These are phyloP conservation scores for Chaetomiaceae sp. DNA, from an alignment of 2,329 filamentous ascomycete species.

Conservation along the genomic window DNA sequence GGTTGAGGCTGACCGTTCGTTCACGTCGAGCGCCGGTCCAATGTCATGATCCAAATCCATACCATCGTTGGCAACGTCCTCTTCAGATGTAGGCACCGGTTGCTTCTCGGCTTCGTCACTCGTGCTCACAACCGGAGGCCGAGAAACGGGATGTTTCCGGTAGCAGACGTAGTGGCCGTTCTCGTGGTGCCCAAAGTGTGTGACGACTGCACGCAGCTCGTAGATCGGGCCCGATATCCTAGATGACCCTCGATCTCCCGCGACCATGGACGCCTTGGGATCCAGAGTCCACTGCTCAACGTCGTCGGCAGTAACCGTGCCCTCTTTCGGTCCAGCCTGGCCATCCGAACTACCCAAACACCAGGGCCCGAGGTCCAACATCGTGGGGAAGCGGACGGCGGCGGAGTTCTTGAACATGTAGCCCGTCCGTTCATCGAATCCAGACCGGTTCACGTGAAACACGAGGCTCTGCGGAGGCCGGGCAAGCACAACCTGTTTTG, in stretches of 20 bases:
- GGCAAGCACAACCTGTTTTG: slow-evolving; percentile 81
- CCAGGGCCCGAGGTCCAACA: slow-evolving; percentile 78
- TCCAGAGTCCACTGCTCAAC: slow-evolving; percentile 67
- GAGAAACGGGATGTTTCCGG: slow-evolving; percentile 54
- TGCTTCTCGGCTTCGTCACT: slow-evolving; percentile 15
- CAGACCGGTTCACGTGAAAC: slow-evolving; percentile 85
- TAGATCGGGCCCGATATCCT: slow-evolving; percentile 60
- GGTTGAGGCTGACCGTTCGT: background rate
- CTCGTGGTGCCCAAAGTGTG: slow-evolving; percentile 85
- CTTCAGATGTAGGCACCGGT: background rate
- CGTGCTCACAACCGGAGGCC: slow-evolving; percentile 1
- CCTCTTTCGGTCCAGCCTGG: slow-evolving; percentile 20
- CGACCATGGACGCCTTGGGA: slow-evolving; percentile 69
- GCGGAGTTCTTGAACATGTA: slow-evolving; percentile 79
- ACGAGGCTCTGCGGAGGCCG: slow-evolving; percentile 75
- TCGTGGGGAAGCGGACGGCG: slow-evolving; percentile 68
- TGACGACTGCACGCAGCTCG: slow-evolving; percentile 76
- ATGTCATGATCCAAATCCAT: slow-evolving; percentile 7
- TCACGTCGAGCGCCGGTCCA: background rate
- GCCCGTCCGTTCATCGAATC: slow-evolving; percentile 81
- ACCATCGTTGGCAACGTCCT: slow-evolving; percentile 23
- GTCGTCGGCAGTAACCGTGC: slow-evolving; percentile 23
- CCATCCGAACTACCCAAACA: slow-evolving; percentile 61
- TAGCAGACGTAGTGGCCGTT: slow-evolving; percentile 97
- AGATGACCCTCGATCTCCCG: slow-evolving; percentile 48